Percentiles rank a stretch among this genome's conserved stretches.
Conservation (phyloP, 148 eudicot genomes). For the Rhododendron kiyosumense region DNA sequence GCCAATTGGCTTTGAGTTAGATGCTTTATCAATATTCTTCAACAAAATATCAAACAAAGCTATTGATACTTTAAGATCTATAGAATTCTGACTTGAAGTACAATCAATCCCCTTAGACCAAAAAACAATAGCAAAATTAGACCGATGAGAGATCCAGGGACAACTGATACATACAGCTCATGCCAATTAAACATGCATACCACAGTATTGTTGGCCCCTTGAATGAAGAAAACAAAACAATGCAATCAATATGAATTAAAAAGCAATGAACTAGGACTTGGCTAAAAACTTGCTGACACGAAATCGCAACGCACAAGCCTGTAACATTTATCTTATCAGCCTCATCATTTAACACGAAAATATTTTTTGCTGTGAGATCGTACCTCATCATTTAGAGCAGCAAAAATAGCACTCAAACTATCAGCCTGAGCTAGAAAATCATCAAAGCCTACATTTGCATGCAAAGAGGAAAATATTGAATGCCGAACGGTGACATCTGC, state of each 20-base stretch:
- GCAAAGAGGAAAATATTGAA: conserved; percentile 76
- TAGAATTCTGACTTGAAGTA: background rate
- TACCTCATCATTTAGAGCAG: conserved; percentile 97
- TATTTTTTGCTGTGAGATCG: background rate
- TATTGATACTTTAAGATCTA: background rate
- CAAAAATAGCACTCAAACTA: conserved; percentile 92
- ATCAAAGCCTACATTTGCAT: conserved; percentile 80
- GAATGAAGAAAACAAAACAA: background rate
- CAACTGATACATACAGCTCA: background rate
- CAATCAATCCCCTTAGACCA: background rate
- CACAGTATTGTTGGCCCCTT: background rate
- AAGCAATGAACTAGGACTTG: background rate
- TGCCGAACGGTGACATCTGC: conserved; percentile 85
- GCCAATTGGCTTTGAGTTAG: background rate
- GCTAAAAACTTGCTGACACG: background rate
- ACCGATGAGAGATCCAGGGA: background rate
- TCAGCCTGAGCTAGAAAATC: conserved; percentile 92
- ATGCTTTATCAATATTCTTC: background rate
- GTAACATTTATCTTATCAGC: conserved; percentile 5
- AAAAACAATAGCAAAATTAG: background rate
- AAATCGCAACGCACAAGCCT: background rate
- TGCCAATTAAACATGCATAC: background rate
- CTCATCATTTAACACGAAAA: background rate
- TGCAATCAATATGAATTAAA: background rate
- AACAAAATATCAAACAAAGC: background rate